Percentiles rank a stretch among this genome's conserved stretches.
Evolutionary conservation across 495 filamentous ascomycete species (phyloP).

Genomic region (Paragyromitra xinjiangensis): DNA sequence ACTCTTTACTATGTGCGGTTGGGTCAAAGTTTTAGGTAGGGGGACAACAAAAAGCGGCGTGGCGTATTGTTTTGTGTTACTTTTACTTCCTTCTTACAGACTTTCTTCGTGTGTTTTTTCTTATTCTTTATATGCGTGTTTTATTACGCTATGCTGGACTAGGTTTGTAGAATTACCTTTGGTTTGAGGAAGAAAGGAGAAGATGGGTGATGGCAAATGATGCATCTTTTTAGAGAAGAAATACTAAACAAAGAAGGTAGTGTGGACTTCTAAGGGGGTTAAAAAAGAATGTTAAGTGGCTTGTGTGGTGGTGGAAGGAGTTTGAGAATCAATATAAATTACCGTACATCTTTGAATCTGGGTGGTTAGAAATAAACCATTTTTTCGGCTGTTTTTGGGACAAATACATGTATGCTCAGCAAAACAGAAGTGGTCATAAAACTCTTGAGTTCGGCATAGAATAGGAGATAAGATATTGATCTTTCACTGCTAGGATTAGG

Average conservation of each 20-base stretch:
- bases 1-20: slow-evolving; percentile 20
- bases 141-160: slow-evolving; percentile 32
- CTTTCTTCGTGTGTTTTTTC: slow-evolving; percentile 21
- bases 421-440: neutral
- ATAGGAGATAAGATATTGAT: no score
- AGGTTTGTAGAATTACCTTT: slow-evolving; percentile 26
- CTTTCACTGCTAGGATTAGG: no score
- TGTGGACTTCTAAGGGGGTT: no score
- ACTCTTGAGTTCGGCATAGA: neutral
- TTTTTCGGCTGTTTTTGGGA: no score
- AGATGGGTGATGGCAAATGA: slow-evolving; percentile 8
- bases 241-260: neutral
- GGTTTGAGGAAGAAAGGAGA: neutral
- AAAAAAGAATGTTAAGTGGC: no score
- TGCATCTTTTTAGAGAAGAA: neutral
- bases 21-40: slow-evolving; percentile 25
- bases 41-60: slow-evolving; percentile 33
- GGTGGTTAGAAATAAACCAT: no score
- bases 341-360: neutral
- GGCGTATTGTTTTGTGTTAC: slow-evolving; percentile 45
- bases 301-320: no score
- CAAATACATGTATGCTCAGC: no score
- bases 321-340: neutral
- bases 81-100: slow-evolving; percentile 24
- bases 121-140: slow-evolving; percentile 27